These are phyloP conservation scores for Fraxinus pennsylvanica DNA, from an alignment of 257 asterid genomes.

Conservation along the genomic window DNA sequence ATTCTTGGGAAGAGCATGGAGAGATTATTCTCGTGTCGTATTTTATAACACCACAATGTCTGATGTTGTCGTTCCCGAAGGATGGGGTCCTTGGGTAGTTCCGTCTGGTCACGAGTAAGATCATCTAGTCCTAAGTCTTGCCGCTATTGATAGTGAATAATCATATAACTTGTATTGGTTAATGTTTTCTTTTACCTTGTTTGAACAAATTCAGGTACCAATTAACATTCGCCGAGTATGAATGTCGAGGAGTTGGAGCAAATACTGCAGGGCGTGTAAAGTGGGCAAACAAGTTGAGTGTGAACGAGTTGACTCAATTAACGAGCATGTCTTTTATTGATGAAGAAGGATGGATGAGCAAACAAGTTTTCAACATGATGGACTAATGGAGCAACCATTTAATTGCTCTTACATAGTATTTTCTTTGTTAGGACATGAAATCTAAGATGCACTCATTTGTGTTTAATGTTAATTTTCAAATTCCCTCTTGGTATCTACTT, in stretches of 20 bases:
- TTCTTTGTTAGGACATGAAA: neutral
- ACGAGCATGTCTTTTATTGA: conserved; percentile 54
- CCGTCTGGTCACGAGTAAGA: conserved; percentile 47
- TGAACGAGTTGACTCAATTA: conserved; percentile 22
- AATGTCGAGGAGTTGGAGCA: conserved; percentile 60
- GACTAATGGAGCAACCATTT: neutral
- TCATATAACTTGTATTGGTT: neutral
- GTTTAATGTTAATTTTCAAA: neutral
- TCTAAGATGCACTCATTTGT: neutral
- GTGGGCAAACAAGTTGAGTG: conserved; percentile 51
- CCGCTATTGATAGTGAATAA: neutral
- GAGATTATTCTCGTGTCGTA: conserved; percentile 61
- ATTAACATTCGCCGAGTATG: conserved; percentile 58
- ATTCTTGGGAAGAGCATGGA: conserved; percentile 70
- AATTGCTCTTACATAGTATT: neutral
- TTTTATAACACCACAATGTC: conserved; percentile 49
- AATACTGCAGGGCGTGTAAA: conserved; percentile 44
- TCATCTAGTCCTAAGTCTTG: neutral
- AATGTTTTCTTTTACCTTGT: neutral
- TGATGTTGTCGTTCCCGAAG: conserved; percentile 47
- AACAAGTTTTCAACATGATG: conserved; percentile 22
- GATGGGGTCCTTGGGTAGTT: conserved; percentile 55
- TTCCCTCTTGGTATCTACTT: too few relatives aligned
- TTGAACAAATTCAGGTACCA: conserved; percentile 33
- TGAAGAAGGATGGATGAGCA: conserved; percentile 57